Conservation (phyloP, 2,329 filamentous ascomycete genomes). For the Pestalotiopsis sp. region DNA sequence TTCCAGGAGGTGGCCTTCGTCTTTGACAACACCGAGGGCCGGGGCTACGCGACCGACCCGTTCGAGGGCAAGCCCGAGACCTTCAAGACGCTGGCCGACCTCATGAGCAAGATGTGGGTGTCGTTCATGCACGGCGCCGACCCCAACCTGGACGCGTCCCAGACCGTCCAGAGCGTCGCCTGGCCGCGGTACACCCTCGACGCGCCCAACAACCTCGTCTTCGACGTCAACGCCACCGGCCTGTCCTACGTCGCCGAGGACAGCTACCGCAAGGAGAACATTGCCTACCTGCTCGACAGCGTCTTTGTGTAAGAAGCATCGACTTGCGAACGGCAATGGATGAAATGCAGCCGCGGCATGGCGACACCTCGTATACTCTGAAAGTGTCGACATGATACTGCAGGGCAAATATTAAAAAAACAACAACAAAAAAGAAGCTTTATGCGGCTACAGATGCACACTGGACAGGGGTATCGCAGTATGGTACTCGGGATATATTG, state of each 20-base stretch:
- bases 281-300: conserved; percentile 37
- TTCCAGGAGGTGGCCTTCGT: conserved; percentile 56
- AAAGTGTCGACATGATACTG: neutral
- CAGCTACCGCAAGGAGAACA: conserved; percentile 43
- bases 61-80: conserved; percentile 43
- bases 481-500: neutral
- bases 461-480: conserved; percentile 1
- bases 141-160: conserved; percentile 35
- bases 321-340: neutral
- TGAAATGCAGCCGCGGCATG: neutral
- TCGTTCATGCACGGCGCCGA: conserved; percentile 48
- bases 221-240: conserved; percentile 48
- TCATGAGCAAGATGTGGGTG: conserved; percentile 56
- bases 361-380: neutral
- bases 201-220: conserved; percentile 48
- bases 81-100: conserved; percentile 42
- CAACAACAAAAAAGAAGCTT: neutral
- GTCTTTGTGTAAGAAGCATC: conserved; percentile 6
- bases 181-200: conserved; percentile 48
- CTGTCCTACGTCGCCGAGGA: conserved; percentile 45
- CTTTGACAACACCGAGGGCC: conserved; percentile 52
- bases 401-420: neutral
- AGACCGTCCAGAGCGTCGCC: neutral
- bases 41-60: conserved; percentile 43
- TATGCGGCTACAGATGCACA: neutral